Percentiles rank a stretch among this genome's conserved stretches.
phyloP scores from a whole-genome alignment of 2,329 filamentous ascomycete species.

The Nakataea oryzae region DNA sequence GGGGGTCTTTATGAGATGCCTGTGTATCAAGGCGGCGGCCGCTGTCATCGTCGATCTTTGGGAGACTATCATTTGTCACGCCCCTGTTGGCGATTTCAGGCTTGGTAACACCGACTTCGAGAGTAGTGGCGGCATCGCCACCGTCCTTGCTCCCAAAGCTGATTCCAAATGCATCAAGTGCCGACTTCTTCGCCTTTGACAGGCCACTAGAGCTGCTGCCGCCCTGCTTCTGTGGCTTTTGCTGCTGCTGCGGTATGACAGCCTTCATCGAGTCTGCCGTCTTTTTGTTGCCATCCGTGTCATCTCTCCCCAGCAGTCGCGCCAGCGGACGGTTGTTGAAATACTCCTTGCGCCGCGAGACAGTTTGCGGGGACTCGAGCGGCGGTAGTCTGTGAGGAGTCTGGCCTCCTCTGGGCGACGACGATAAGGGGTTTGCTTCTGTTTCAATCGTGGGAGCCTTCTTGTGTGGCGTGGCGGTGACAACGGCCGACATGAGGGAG shows the following conservation, averaged over 20 bases:
- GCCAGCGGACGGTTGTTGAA: conserved; percentile 18
- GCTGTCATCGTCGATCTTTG: no score
- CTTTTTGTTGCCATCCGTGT: not conserved
- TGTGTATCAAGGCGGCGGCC: no score
- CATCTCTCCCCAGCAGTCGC: conserved; percentile 17
- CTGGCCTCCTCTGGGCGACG: conserved; percentile 3
- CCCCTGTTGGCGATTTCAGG: not conserved
- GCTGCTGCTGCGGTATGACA: no score
- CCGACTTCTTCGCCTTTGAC: not conserved
- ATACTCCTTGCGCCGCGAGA: conserved; percentile 21
- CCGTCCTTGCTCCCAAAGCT: not conserved
- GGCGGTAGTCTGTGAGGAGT: no score
- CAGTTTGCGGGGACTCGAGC: conserved; percentile 18
- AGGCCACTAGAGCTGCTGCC: no score
- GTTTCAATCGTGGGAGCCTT: not conserved
- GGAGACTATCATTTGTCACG: not conserved
- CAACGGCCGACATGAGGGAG: not conserved
- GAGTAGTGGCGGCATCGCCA: no score
- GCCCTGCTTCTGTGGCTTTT: not conserved
- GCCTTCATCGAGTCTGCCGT: not conserved
- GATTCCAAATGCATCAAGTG: not conserved
- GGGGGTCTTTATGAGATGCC: not conserved
- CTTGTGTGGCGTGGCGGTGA: not conserved
- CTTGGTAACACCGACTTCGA: not conserved
- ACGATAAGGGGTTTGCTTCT: not conserved